phyloP scores from a whole-genome alignment of 768 basidiomycete species.

The Phlebiopsis gigantea region DNA sequence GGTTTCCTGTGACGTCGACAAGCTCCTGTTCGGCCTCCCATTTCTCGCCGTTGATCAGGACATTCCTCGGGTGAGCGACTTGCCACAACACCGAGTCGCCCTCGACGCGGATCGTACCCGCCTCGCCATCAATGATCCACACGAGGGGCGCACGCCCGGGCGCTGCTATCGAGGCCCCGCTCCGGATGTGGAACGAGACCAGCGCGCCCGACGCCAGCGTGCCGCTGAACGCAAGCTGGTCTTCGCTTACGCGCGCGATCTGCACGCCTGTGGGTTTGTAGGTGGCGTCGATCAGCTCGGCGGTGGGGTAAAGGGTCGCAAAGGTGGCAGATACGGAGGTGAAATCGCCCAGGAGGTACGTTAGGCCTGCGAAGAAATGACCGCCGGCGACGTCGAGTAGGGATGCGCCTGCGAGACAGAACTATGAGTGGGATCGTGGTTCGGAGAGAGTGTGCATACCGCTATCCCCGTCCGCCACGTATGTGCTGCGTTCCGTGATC shows the following conservation, averaged over 20 bases:
- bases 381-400: conserved; percentile 24
- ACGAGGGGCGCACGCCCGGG: conserved; percentile 23
- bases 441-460: neutral
- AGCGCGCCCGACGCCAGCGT: conserved; percentile 27
- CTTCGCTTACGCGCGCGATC: conserved; percentile 16
- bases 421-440: no score
- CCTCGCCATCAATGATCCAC: conserved; percentile 33
- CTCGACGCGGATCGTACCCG: conserved; percentile 23
- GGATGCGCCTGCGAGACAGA: conserved; percentile 19
- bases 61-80: neutral
- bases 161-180: conserved; percentile 18
- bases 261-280: conserved; percentile 25
- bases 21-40: neutral
- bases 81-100: neutral
- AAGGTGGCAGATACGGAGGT: conserved; percentile 23
- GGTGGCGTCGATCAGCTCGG: conserved; percentile 21
- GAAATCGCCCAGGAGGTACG: conserved; percentile 28
- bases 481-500: conserved; percentile 10
- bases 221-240: conserved; percentile 28
- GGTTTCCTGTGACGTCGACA: neutral
- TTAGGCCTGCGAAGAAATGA: conserved; percentile 27
- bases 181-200: conserved; percentile 23
- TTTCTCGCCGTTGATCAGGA: conserved; percentile 4
- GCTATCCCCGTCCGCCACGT: conserved; percentile 7
- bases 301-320: conserved; percentile 22